Conservation (phyloP, 1,139 yeast genomes). For the Geotrichum phurueaensis region DNA sequence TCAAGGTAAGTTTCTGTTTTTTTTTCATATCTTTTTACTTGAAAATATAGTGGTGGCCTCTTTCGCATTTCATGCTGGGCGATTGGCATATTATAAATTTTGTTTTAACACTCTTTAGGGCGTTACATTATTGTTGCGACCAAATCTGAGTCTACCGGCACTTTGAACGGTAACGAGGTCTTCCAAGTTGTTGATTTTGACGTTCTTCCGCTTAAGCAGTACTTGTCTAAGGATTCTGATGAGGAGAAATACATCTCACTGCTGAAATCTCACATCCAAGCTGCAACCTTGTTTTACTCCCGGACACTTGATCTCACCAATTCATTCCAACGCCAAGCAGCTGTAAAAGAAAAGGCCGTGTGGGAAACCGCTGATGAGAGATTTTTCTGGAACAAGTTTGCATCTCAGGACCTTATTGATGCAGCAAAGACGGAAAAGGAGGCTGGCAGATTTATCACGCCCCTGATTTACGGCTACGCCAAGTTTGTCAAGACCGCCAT, state of each 20-base stretch:
- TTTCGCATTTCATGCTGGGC: too few relatives aligned
- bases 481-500: slow-evolving; percentile 37
- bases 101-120: slow-evolving; percentile 1
- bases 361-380: slow-evolving; percentile 49
- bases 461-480: slow-evolving; percentile 72
- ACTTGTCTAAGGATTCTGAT: slow-evolving; percentile 40
- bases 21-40: slow-evolving; percentile 21
- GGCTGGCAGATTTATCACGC: slow-evolving; percentile 54
- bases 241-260: slow-evolving; percentile 60
- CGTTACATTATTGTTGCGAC: slow-evolving; percentile 54
- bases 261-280: slow-evolving; percentile 58
- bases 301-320: slow-evolving; percentile 77
- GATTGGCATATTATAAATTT: not conserved
- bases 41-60: slow-evolving; percentile 24
- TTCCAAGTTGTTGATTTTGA: slow-evolving; percentile 54
- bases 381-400: slow-evolving; percentile 85
- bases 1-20: slow-evolving; percentile 29
- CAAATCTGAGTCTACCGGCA: slow-evolving; percentile 57
- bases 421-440: slow-evolving; percentile 37
- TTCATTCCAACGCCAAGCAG: slow-evolving; percentile 52
- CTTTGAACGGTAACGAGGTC: slow-evolving; percentile 53
- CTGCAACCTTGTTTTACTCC: slow-evolving; percentile 72
- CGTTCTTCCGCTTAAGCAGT: slow-evolving; percentile 49
- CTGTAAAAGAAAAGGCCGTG: slow-evolving; percentile 8
- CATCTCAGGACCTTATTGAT: slow-evolving; percentile 51